Conservation (phyloP, 768 basidiomycete genomes). For the Leccinum olivaceopallidum region DNA sequence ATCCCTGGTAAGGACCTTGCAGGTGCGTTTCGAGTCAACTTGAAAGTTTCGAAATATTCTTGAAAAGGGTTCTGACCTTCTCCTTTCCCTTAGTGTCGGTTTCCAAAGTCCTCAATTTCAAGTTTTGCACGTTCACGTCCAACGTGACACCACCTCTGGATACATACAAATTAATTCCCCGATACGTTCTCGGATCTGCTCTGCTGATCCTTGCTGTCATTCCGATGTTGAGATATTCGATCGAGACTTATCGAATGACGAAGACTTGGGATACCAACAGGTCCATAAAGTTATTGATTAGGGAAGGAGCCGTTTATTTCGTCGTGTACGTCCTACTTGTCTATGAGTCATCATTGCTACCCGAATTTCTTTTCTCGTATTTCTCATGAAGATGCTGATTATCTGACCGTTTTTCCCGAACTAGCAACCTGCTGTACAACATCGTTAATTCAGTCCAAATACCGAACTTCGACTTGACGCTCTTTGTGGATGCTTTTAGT, state of each 20-base stretch:
- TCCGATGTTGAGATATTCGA: neutral
- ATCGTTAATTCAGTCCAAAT: neutral
- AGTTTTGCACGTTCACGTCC: neutral
- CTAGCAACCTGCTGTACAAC: neutral
- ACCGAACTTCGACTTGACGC: neutral
- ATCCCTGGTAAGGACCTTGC: neutral
- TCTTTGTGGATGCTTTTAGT: neutral
- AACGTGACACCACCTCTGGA: neutral
- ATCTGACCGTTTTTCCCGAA: neutral
- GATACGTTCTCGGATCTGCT: neutral
- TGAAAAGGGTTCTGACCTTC: neutral
- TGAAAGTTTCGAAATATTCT: neutral
- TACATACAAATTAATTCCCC: neutral
- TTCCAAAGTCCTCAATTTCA: neutral
- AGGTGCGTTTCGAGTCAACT: neutral
- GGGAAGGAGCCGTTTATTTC: neutral
- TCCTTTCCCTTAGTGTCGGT: neutral
- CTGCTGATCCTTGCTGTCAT: neutral
- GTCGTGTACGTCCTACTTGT: neutral
- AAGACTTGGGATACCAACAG: neutral
- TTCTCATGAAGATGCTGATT: neutral
- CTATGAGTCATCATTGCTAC: neutral
- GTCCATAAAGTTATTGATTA: neutral
- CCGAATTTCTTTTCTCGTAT: neutral
- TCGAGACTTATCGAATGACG: neutral